Evolutionary conservation across 2,329 filamentous ascomycete genomes (phyloP).

Genomic region (Claviceps sp.): DNA sequence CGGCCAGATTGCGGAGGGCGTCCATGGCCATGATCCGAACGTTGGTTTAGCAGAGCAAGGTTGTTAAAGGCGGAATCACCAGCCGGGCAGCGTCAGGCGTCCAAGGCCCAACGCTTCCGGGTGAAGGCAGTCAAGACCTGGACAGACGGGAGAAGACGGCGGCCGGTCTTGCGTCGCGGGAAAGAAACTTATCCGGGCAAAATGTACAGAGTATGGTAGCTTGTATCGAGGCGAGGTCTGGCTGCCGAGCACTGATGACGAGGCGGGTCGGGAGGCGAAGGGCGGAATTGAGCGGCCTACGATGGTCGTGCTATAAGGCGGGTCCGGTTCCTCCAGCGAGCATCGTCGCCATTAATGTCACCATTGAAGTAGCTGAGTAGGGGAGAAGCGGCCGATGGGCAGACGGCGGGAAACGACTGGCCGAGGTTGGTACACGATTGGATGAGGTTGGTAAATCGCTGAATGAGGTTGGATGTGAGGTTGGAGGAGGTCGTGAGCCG

Average conservation of each 20-base stretch:
- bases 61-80: constrained; percentile 15
- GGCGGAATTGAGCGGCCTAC: background rate
- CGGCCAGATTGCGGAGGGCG: constrained; percentile 39
- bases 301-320: background rate
- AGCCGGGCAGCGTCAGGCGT: constrained; percentile 17
- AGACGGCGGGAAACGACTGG: too few species aligned
- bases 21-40: constrained; percentile 34
- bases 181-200: background rate
- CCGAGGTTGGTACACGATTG: too few species aligned
- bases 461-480: too few species aligned
- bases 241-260: background rate
- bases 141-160: background rate
- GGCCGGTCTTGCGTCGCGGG: background rate
- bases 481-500: too few species aligned
- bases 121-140: background rate
- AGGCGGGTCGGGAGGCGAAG: background rate
- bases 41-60: constrained; percentile 15
- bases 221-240: background rate
- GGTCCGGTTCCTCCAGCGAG: background rate
- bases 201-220: background rate
- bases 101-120: constrained; percentile 16
- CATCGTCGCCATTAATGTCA: background rate
- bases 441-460: too few species aligned
- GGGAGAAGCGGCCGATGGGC: too few species aligned
- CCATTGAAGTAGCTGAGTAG: background rate